Base-by-base conservation (phyloP, 2,329 filamentous ascomycete genomes). In the Colletotrichum lupini region DNA sequence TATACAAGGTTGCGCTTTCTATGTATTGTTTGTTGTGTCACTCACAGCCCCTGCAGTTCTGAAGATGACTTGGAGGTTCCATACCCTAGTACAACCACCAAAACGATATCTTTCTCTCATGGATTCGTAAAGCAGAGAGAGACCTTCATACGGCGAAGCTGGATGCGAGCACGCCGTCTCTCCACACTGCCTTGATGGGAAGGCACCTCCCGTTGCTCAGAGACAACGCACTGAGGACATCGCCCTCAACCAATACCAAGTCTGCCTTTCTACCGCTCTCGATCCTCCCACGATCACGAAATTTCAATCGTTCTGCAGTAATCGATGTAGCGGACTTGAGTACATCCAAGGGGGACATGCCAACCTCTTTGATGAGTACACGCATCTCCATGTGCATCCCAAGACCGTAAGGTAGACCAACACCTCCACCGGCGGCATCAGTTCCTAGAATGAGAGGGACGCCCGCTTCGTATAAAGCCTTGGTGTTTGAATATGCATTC, bases 371-470 rank as follows among this genome's bases (percentile, higher is more conserved):
- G 7, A 77, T 75, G 1, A 77, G 28, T 26, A 75, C 30, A 49
- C 72, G 68, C 49, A 76, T 70, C 64, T 77, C 74, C 8, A 73
- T 58, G 57, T 76, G 75, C 32, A 74, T 72, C 0, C 70, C 62
- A 22, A 66, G 49, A 3, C 72, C 76, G 30, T 70, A 76, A 2
- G 74, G 73, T 42, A 74, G 68, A 4, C 70, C 76, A 16, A 69
- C 26, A 0, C 72, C 67, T 5, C 66, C 68, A 0, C 73, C 73
- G 37, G 73, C 71, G 11, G 75, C 66, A 57, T 77, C 73, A n/a
- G 75, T 74, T 14, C 72, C 74, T 57, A 74, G 65, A n/a, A 76
- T 57, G 1, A 76, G 42, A 19, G 75, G 74, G 16, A 74, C 70
- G 1, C 75, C 68, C 5, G 73, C 75, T 3, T 62, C 55, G 5